Evolutionary conservation across 1,139 yeast genomes (phyloP).

Genomic region (Debaryomyces nepalensis): DNA sequence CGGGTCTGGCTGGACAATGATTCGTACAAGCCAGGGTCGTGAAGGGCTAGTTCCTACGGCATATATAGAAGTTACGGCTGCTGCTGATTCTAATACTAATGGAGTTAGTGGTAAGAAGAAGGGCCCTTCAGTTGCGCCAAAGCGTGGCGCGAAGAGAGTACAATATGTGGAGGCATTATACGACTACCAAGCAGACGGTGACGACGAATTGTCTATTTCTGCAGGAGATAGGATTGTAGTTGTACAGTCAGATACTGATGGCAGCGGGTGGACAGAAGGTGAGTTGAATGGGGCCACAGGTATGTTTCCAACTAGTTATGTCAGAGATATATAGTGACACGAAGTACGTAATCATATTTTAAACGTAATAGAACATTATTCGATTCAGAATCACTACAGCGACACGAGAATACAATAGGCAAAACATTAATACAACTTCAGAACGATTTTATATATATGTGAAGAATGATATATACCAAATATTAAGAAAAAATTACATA

Average conservation of each 20-base stretch:
- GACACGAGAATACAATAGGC: constrained; percentile 1
- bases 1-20: constrained; percentile 94
- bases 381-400: no score
- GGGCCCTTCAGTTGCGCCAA: constrained; percentile 86
- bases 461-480: constrained; percentile 17
- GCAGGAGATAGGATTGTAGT: constrained; percentile 80
- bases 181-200: constrained; percentile 81
- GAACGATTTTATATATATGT: constrained; percentile 17
- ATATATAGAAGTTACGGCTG: constrained; percentile 60
- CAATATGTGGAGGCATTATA: constrained; percentile 75
- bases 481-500: constrained; percentile 15
- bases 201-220: constrained; percentile 72
- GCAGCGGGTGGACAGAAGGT: constrained; percentile 97
- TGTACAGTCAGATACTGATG: constrained; percentile 70
- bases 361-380: no score
- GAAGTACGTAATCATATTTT: not conserved
- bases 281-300: constrained; percentile 76
- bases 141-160: constrained; percentile 70
- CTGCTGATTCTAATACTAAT: constrained; percentile 13
- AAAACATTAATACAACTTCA: constrained; percentile 13
- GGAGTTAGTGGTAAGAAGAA: constrained; percentile 45
- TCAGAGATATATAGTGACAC: constrained; percentile 27
- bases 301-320: constrained; percentile 83
- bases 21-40: constrained; percentile 40
- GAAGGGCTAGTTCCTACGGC: constrained; percentile 87